A percentile compares a stretch with the other conserved stretches of the same genome.
Evolutionary conservation across 2,329 filamentous ascomycete species (phyloP).

Genomic region (Mollisiaceae sp.): DNA sequence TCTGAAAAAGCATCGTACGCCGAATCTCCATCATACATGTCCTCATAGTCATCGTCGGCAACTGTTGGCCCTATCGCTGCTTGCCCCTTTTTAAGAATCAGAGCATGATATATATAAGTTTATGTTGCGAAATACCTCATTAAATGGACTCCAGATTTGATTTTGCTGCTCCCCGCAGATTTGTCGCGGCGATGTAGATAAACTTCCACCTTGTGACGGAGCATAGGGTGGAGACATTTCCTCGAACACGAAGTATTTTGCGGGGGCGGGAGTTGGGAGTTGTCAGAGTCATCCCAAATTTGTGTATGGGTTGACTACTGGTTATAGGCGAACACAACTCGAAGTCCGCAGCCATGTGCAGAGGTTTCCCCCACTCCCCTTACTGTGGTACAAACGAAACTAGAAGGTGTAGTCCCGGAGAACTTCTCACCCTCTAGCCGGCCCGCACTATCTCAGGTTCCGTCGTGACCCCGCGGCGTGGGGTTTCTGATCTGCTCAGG

Average conservation of each 20-base stretch:
- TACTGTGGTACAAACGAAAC: neutral
- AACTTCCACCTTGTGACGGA: neutral
- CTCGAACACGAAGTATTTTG: neutral
- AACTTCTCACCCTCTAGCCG: neutral
- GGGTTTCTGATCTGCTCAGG: neutral
- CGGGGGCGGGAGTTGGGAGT: neutral
- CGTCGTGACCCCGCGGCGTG: neutral
- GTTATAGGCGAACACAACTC: neutral
- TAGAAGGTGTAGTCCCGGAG: neutral
- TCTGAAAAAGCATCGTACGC: constrained; percentile 26
- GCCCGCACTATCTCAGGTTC: neutral
- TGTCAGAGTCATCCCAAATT: neutral
- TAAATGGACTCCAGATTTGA: neutral
- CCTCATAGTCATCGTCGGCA: constrained; percentile 17
- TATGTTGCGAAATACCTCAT: constrained; percentile 10
- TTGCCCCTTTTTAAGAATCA: neutral
- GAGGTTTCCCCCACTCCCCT: neutral
- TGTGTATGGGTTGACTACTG: constrained; percentile 1
- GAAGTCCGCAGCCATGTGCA: neutral
- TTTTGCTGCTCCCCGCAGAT: neutral
- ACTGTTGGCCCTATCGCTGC: constrained; percentile 6
- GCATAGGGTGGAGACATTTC: neutral
- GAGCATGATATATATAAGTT: neutral
- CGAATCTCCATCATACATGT: constrained; percentile 26
- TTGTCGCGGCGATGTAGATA: neutral